phyloP scores from a whole-genome alignment of 1,139 yeast species.

The Kodamaea suecica region DNA sequence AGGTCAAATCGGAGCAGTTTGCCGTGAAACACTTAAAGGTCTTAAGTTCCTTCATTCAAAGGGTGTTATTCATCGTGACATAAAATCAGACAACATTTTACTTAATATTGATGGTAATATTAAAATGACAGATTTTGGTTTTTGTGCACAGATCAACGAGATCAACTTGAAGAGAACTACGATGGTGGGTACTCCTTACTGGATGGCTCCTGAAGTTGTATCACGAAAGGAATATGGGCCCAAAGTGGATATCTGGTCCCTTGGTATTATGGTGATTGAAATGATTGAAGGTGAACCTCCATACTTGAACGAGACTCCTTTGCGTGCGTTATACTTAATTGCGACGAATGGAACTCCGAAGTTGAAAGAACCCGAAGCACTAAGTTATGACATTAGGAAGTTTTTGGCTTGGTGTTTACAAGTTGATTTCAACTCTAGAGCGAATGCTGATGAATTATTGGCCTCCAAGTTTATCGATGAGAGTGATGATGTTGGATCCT shows the following conservation, averaged over 20 bases:
- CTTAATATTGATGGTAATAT: slow-evolving; percentile 82
- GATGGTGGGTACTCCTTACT: slow-evolving; percentile 99
- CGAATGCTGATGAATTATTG: slow-evolving; percentile 73
- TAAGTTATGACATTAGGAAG: slow-evolving; percentile 61
- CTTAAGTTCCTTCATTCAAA: slow-evolving; percentile 83
- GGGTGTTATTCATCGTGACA: slow-evolving; percentile 95
- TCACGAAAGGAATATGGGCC: slow-evolving; percentile 94
- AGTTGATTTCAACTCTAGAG: slow-evolving; percentile 83
- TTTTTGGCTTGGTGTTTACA: slow-evolving; percentile 79
- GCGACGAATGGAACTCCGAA: slow-evolving; percentile 96
- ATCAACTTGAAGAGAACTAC: slow-evolving; percentile 84
- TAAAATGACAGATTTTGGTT: slow-evolving; percentile 85
- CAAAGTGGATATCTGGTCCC: slow-evolving; percentile 95
- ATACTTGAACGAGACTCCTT: slow-evolving; percentile 89
- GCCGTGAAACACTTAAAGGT: slow-evolving; percentile 86
- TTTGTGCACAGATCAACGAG: slow-evolving; percentile 95
- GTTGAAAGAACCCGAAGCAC: slow-evolving; percentile 81
- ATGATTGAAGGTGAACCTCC: slow-evolving; percentile 99
- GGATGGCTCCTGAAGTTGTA: slow-evolving; percentile 99
- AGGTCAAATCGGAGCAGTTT: slow-evolving; percentile 96
- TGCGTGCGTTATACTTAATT: slow-evolving; percentile 85
- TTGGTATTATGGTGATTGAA: slow-evolving; percentile 96
- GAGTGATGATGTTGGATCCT: slow-evolving; percentile 69
- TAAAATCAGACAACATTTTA: slow-evolving; percentile 89
- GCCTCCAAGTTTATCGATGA: slow-evolving; percentile 66